Evolutionary conservation across 768 basidiomycete species (phyloP), one percentile per base, ranked within the genome.

Genomic region (Sarcomyxa edulis): DNA sequence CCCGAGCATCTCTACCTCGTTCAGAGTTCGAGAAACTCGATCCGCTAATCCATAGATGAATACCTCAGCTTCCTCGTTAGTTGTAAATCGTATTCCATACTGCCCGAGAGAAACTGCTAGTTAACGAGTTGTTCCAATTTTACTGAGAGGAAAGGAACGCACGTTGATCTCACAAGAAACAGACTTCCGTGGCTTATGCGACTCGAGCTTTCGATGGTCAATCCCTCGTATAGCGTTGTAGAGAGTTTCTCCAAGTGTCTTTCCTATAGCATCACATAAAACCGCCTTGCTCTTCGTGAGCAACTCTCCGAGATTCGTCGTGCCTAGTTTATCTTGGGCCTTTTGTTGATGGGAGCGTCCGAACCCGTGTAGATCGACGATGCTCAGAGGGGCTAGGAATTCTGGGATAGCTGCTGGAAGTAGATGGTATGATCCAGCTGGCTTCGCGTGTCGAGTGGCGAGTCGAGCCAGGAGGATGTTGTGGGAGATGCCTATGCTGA

Each of bases 91-190:
- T 39, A 99, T 96, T 0, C 92, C 96, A 56, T 97, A 99, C 93
- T 96, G 39, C 11, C 28, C 25, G 5, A 11, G 18, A 23, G 1
- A 11, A 33, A 33, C 12, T 7, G 6, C 20, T 37, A n/a, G 25
- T 36, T 22, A 8, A 44, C 21, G 28, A 20, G 37, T n/a, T n/a
- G n/a, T n/a, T 30, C 51, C 28, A 48, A 36, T 21, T 9, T 37
- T 7, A 10, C 11, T 26, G 28, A 47, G 7, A 14, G 21, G 12
- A 7, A n/a, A n/a, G 22, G 25, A 6, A 72, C 90, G 54, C 48
- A 94, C 93, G 51, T 92, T 99, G 51, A 97, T 87, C 55, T 97
- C 95, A 42, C 89, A 93, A 8, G 87, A 91, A 14, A 99, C 91
- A 5, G 84, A 89, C 58, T 92, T 93, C 49, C 95, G 69, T 35